Evolutionary conservation across 2,329 filamentous ascomycete species (phyloP).

Genomic region (Penicillium palitans): DNA sequence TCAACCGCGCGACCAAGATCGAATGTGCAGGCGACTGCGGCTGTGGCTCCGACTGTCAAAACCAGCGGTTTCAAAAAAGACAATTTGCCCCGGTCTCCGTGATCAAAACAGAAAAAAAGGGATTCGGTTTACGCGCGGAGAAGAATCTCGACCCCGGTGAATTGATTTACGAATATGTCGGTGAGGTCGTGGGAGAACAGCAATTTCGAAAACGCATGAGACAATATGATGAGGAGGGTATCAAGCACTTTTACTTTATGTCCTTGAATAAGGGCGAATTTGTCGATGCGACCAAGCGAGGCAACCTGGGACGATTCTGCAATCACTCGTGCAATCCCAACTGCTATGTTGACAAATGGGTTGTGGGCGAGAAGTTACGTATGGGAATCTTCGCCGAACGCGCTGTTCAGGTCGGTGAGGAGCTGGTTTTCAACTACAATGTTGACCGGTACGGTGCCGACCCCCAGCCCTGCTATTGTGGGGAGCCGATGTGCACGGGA

Average conservation of each 20-base stretch:
- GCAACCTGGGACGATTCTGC: slow-evolving; percentile 94
- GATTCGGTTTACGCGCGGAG: slow-evolving; percentile 85
- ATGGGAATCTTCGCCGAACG: slow-evolving; percentile 98
- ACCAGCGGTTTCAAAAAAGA: slow-evolving; percentile 89
- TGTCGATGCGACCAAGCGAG: slow-evolving; percentile 94
- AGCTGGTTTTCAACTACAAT: slow-evolving; percentile 99
- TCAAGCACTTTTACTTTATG: slow-evolving; percentile 99
- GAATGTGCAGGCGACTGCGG: slow-evolving; percentile 87
- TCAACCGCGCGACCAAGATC: slow-evolving; percentile 97
- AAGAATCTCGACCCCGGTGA: slow-evolving; percentile 74
- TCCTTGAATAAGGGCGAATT: slow-evolving; percentile 95
- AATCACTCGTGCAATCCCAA: slow-evolving; percentile 99
- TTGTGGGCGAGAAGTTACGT: slow-evolving; percentile 91
- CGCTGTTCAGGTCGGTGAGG: slow-evolving; percentile 81
- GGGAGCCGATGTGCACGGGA: slow-evolving; percentile 88
- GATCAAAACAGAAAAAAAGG: slow-evolving; percentile 98
- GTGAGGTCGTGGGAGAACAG: slow-evolving; percentile 93
- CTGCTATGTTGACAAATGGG: slow-evolving; percentile 99
- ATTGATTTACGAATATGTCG: slow-evolving; percentile 97
- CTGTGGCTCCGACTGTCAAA: slow-evolving; percentile 85
- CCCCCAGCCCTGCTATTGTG: slow-evolving; percentile 95
- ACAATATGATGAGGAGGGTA: slow-evolving; percentile 91
- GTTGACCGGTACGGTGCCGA: slow-evolving; percentile 97
- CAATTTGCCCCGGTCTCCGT: slow-evolving; percentile 90
- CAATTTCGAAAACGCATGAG: slow-evolving; percentile 87